Evolutionary conservation across 164 flowering plant species (phyloP).

Genomic region (Magnolia changhungtana): DNA sequence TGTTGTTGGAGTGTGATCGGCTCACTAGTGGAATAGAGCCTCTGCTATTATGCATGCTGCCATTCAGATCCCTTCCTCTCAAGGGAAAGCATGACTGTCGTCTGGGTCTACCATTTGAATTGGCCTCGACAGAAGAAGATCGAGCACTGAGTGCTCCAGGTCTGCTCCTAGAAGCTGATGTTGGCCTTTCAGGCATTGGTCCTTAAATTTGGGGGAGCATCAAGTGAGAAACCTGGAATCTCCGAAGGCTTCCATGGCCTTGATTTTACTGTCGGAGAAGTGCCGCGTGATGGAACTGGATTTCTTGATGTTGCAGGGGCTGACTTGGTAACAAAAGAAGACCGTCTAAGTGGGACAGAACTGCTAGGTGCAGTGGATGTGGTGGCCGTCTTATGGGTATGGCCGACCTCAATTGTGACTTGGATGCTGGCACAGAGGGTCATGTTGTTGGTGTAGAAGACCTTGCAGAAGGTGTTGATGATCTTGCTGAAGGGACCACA

Average conservation of each 20-base stretch:
- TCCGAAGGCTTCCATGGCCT: slow-evolving; percentile 83
- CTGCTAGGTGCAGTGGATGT: slow-evolving; percentile 32
- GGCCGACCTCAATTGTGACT: slow-evolving; percentile 37
- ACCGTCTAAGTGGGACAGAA: slow-evolving; percentile 35
- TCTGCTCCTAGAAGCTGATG: slow-evolving; percentile 77
- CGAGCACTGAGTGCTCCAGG: slow-evolving; percentile 57
- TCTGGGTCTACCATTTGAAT: slow-evolving; percentile 52
- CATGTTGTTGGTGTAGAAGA: slow-evolving; percentile 47
- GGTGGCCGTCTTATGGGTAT: slow-evolving; percentile 57
- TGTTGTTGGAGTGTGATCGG: slow-evolving; percentile 42
- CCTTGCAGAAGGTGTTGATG: slow-evolving; percentile 33
- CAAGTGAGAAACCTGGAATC: slow-evolving; percentile 76
- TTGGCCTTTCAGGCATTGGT: slow-evolving; percentile 77
- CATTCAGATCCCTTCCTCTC: slow-evolving; percentile 55
- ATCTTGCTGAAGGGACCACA: slow-evolving; percentile 35
- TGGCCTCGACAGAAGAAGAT: slow-evolving; percentile 49
- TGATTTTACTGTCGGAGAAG: slow-evolving; percentile 65
- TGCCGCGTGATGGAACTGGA: slow-evolving; percentile 50
- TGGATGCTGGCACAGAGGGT: slow-evolving; percentile 20
- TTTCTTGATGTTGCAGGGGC: slow-evolving; percentile 32
- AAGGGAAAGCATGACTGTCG: slow-evolving; percentile 81
- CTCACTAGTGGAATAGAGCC: slow-evolving; percentile 42
- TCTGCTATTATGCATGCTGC: slow-evolving; percentile 38
- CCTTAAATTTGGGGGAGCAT: slow-evolving; percentile 74
- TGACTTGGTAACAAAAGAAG: slow-evolving; percentile 47